Conservation (phyloP, 2,329 filamentous ascomycete species). For the Sporothrix humicola region DNA sequence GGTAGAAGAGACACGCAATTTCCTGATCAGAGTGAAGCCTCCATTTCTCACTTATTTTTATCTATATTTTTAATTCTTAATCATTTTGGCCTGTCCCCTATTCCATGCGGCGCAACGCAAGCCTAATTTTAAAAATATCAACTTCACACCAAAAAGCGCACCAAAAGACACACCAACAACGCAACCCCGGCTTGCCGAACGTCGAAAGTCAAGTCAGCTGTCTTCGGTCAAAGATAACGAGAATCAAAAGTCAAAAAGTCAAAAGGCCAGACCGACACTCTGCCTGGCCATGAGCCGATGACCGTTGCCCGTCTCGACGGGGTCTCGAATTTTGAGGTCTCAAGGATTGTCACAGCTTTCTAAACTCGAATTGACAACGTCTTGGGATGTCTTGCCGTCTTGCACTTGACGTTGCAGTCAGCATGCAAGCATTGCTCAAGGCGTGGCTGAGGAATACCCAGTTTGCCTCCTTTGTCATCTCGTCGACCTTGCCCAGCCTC, state of each 20-base stretch:
- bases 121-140: constrained; percentile 28
- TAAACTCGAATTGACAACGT: not conserved
- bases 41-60: not conserved
- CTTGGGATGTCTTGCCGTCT: constrained; percentile 1
- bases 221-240: not conserved
- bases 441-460: not conserved
- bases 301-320: not conserved
- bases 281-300: not conserved
- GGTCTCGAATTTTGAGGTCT: not conserved
- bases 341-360: not conserved
- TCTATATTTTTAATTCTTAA: not conserved
- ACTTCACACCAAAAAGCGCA: not conserved
- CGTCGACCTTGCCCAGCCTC: not conserved
- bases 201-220: not conserved
- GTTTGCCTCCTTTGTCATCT: constrained; percentile 24
- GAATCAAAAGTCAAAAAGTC: not conserved
- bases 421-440: not conserved
- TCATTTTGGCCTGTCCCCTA: not conserved
- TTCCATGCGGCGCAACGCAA: constrained; percentile 18
- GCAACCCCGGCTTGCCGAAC: constrained; percentile 20
- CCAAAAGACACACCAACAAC: not conserved
- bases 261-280: not conserved
- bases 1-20: constrained; percentile 19
- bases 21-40: not conserved
- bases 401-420: constrained; percentile 18